Evolutionary conservation across 169 alveolate species (phyloP), one percentile per base, ranked within the genome.

Genomic region (Amoebophrya sp.): DNA sequence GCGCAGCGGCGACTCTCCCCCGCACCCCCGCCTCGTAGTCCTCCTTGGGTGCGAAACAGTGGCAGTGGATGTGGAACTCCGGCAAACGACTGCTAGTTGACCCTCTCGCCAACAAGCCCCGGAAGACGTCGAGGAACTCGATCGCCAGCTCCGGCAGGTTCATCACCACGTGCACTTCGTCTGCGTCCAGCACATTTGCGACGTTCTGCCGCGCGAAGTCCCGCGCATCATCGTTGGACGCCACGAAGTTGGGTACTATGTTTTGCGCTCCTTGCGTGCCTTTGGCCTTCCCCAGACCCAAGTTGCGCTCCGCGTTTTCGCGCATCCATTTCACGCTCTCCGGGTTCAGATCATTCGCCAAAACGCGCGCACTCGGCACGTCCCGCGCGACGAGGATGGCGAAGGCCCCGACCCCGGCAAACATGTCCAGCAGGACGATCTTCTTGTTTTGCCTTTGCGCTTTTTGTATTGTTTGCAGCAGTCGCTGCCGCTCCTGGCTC

Each of bases 341-440:
- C 26, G 97, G 97, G 92, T 96, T 96, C 89, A 96, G 94, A 90
- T 96, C 98, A 90, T 96, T 96, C 0, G 98, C 96, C 88, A 94
- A 94, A 40, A 95, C 96, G 67, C 93, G 69, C 5, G 23, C 95
- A 93, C 18, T 96, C 96, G n/a, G n/a, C n/a, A n/a, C n/a, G n/a
- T 16, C 23, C 34, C 78, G 78, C 34, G 78, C 93, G 39, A 39
- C 67, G 5, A 39, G 1, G 31, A 29, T 2, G 4, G 29, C 42
- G 89, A 70, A 34, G 23, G 41, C 89, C 4, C 42, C 89, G 18
- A 39, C 29, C 45, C 42, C 89, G 20, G 89, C 40, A 70, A 70
- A 88, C 90, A 88, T 39, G 70, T 88, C 90, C 67, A 88, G 45
- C 38, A 88, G 78, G n/a, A 41, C 70, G 78, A 23, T 16, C 38